Evolutionary conservation across 1,139 yeast species (phyloP), one percentile per base, ranked within the genome.

Genomic region (Candida sanyaensis): DNA sequence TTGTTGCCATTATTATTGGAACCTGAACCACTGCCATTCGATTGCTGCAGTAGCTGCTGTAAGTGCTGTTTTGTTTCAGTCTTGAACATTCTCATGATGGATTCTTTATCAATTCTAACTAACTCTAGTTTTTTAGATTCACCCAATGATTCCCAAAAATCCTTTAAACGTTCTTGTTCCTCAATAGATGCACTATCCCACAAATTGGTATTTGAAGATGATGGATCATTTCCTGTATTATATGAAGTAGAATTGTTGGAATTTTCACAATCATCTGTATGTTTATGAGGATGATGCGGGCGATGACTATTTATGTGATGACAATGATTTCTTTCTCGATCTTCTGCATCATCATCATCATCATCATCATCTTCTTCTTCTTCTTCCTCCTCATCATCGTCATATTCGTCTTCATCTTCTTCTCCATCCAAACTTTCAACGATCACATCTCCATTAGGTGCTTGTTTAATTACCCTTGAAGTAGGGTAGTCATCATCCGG

Each of bases 361-460:
- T 38, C 42, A 2, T 44, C 48, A 43, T 58, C 61, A 27, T 65
- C 71, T 23, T 43, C 43, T 12, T 38, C 41, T 53, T 50, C 37
- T 5, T 27, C 21, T 40, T 55, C 58, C 13, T 56, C 55, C 21
- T 37, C 44, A 33, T 49, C 52, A 27, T 47, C 49, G 38, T 53
- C 51, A 31, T 52, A 50, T 26, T 57, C 56, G 10, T 55, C 56
- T 10, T 44, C 47, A 6, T 37, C 46, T 7, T 45, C 49, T 45
- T 58, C 61, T 26, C 64, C 71, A 43, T 74, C 73, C 54, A 81
- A 58, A 52, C 81, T 71, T 54, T 81, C 78, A 48, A 88, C 88
- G 52, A 86, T 77, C 27, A 87, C 88, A 57, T 85, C 88, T 3
- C 93, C 95, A 61, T 86, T 84, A 3, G 87, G 78, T 1, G 82